Conservation (phyloP, 2,329 filamentous ascomycete genomes). For the Sclerotinia trifoliorum region DNA sequence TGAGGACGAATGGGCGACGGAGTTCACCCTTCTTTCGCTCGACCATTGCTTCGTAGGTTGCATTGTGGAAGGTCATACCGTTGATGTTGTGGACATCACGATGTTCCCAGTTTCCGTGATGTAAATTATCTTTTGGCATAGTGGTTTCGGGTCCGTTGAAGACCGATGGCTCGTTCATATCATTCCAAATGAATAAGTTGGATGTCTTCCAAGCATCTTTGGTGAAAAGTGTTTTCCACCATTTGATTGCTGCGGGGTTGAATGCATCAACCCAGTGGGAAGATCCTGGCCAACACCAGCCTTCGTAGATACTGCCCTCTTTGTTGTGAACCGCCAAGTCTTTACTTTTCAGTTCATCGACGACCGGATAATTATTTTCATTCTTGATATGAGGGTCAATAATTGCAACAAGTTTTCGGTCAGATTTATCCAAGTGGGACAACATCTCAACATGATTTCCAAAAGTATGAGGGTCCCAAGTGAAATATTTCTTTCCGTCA, state of each 20-base stretch:
- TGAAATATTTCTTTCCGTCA: slow-evolving; percentile 96
- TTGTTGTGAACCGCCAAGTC: slow-evolving; percentile 86
- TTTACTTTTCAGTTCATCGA: slow-evolving; percentile 79
- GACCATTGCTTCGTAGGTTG: slow-evolving; percentile 81
- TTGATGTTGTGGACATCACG: slow-evolving; percentile 95
- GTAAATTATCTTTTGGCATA: slow-evolving; percentile 98
- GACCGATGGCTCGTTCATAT: slow-evolving; percentile 99
- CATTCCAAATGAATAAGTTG: slow-evolving; percentile 97
- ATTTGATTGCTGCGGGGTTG: slow-evolving; percentile 84
- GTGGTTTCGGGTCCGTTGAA: slow-evolving; percentile 98
- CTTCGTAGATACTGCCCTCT: slow-evolving; percentile 83
- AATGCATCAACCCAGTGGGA: slow-evolving; percentile 97
- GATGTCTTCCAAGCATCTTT: slow-evolving; percentile 87
- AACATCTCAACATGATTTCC: slow-evolving; percentile 83
- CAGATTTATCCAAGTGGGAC: slow-evolving; percentile 78
- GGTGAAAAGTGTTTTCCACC: slow-evolving; percentile 88
- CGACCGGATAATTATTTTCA: slow-evolving; percentile 70
- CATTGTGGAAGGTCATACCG: slow-evolving; percentile 92
- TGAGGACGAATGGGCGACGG: slow-evolving; percentile 86
- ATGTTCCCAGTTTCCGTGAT: slow-evolving; percentile 91
- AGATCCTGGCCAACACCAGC: slow-evolving; percentile 98
- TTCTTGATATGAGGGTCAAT: slow-evolving; percentile 99
- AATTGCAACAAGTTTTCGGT: slow-evolving; percentile 88
- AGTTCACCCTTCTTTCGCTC: slow-evolving; percentile 83
- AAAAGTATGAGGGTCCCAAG: slow-evolving; percentile 90